Percentiles rank a stretch among this genome's conserved stretches.
Conservation (phyloP, 768 basidiomycete species). For the Rhizopogon roseolus region DNA sequence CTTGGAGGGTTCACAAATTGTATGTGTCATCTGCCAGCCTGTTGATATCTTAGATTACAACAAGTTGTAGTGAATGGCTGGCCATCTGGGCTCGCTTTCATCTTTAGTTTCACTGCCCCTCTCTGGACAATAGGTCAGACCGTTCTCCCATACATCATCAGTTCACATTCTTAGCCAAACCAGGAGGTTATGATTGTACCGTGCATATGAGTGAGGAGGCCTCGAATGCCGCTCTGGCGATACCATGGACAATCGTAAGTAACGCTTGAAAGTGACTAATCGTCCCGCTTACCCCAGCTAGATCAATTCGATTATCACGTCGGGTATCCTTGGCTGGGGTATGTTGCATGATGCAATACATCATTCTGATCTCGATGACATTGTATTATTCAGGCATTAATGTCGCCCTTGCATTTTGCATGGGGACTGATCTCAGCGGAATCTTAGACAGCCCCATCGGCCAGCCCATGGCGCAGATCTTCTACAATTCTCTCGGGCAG, state of each 20-base stretch:
- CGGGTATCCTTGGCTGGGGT: constrained; percentile 60
- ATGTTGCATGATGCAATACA: constrained; percentile 9
- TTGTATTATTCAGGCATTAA: constrained; percentile 37
- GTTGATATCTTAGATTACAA: neutral
- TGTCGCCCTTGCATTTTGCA: constrained; percentile 58
- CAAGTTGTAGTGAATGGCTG: constrained; percentile 28
- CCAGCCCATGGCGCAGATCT: constrained; percentile 41
- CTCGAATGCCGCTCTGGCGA: constrained; percentile 59
- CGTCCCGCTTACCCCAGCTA: constrained; percentile 31
- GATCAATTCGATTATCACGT: constrained; percentile 45
- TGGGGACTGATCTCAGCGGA: constrained; percentile 42
- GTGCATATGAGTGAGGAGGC: constrained; percentile 73
- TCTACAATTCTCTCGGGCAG: constrained; percentile 41
- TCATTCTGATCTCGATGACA: neutral
- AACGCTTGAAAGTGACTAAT: neutral
- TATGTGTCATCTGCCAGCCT: constrained; percentile 4
- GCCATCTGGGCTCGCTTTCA: constrained; percentile 41
- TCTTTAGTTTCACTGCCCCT: constrained; percentile 34
- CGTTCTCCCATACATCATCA: neutral
- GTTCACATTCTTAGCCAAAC: constrained; percentile 33
- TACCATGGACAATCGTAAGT: constrained; percentile 62
- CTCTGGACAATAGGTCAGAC: constrained; percentile 30
- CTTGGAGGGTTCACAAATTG: constrained; percentile 31
- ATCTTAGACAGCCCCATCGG: constrained; percentile 38
- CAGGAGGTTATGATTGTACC: constrained; percentile 40